Evolutionary conservation across 2,329 filamentous ascomycete species (phyloP).

Genomic region (Septoria petroselini): DNA sequence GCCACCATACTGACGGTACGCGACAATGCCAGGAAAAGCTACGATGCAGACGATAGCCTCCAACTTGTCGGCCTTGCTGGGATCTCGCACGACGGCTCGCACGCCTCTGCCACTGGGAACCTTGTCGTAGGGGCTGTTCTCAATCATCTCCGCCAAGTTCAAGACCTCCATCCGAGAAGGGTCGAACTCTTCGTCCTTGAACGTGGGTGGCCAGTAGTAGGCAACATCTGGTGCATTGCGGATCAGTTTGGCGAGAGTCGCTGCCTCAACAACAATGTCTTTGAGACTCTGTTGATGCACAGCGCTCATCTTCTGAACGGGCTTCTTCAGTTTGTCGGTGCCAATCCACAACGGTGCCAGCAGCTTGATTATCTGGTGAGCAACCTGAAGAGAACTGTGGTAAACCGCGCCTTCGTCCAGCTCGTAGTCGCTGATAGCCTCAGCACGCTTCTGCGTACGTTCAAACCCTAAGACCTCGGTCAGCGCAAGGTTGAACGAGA

Average conservation of each 20-base stretch:
- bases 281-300: not conserved
- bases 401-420: not conserved
- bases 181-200: slow-evolving; percentile 37
- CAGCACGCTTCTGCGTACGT: slow-evolving; percentile 29
- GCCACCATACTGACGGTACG: slow-evolving; percentile 33
- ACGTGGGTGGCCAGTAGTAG: slow-evolving; percentile 34
- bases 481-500: slow-evolving; percentile 1
- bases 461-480: slow-evolving; percentile 28
- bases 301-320: not conserved
- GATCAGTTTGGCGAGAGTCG: slow-evolving; percentile 25
- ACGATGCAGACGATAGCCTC: slow-evolving; percentile 35
- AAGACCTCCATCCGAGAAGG: slow-evolving; percentile 31
- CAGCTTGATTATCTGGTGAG: slow-evolving; percentile 19
- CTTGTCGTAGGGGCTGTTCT: slow-evolving; percentile 27
- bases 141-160: slow-evolving; percentile 31
- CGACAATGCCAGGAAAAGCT: slow-evolving; percentile 30
- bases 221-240: slow-evolving; percentile 26
- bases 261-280: slow-evolving; percentile 26
- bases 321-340: too few species aligned
- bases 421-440: slow-evolving; percentile 8
- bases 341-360: slow-evolving; percentile 21
- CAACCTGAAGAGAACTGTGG: not conserved
- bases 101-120: slow-evolving; percentile 15
- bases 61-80: slow-evolving; percentile 13
- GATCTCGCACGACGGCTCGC: slow-evolving; percentile 22